These are phyloP conservation scores for Phytophthora tubulina DNA, from an alignment of 352 stramenopile species.

Conservation along the genomic window DNA sequence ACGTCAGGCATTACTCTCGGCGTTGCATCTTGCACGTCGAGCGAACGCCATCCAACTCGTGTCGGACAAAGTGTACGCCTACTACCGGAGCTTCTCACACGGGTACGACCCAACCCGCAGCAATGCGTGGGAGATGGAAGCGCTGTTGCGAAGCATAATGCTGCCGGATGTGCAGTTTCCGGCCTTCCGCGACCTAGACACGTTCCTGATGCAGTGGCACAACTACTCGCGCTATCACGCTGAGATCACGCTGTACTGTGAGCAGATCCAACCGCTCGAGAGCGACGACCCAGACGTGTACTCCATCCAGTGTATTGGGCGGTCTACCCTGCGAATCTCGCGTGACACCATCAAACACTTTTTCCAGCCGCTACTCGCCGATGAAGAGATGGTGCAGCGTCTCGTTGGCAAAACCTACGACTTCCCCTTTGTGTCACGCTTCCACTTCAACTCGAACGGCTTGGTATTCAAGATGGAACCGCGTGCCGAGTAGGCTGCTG, in stretches of 20 bases:
- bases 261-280: conserved; percentile 50
- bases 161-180: conserved; percentile 61
- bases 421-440: conserved; percentile 63
- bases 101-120: conserved; percentile 55
- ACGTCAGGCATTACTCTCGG: conserved; percentile 52
- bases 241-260: conserved; percentile 44
- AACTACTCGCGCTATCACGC: conserved; percentile 75
- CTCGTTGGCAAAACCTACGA: conserved; percentile 69
- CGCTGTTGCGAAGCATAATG: conserved; percentile 57
- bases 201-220: conserved; percentile 65
- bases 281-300: conserved; percentile 45
- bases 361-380: conserved; percentile 61
- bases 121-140: conserved; percentile 39
- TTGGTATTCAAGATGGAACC: conserved; percentile 66
- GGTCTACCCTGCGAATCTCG: conserved; percentile 63
- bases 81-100: conserved; percentile 58
- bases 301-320: conserved; percentile 53
- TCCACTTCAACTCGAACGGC: conserved; percentile 63
- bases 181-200: conserved; percentile 57
- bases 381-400: conserved; percentile 70
- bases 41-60: conserved; percentile 55
- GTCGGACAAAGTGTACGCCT: conserved; percentile 50
- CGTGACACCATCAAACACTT: conserved; percentile 73
- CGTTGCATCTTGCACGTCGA: conserved; percentile 51
- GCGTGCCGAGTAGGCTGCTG: conserved; percentile 55